Conservation (phyloP, 257 asterid genomes). For the Gentiana dahurica region DNA sequence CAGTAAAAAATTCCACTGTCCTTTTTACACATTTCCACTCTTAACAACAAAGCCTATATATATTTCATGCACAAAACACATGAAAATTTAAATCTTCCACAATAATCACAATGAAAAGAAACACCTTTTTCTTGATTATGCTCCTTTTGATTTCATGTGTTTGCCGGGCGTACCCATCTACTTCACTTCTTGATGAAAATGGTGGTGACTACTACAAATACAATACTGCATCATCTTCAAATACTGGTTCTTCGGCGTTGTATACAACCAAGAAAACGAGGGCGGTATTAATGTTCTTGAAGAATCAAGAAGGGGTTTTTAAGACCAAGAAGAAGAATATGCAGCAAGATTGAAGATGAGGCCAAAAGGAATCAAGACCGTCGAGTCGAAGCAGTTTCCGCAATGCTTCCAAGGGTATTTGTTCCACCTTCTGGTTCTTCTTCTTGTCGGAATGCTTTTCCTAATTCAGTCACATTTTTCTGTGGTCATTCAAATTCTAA, state of each 20-base stretch:
- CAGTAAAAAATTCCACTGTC: no score
- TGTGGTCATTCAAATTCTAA: slow-evolving; percentile 28
- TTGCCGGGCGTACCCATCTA: no score
- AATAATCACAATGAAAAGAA: no score
- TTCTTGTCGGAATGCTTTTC: slow-evolving; percentile 58
- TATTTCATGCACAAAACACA: no score
- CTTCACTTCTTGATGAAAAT: no score
- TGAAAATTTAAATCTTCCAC: no score
- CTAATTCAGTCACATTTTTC: slow-evolving; percentile 44
- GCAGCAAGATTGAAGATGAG: neutral
- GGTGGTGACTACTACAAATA: neutral
- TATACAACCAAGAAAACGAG: slow-evolving; percentile 4
- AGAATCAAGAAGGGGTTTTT: neutral
- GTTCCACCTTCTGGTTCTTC: slow-evolving; percentile 81
- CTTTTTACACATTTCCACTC: no score
- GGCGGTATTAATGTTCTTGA: slow-evolving; percentile 17
- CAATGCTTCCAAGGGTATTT: slow-evolving; percentile 76
- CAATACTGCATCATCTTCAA: slow-evolving; percentile 3
- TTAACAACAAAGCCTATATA: no score
- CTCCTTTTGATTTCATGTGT: no score
- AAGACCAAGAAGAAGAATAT: slow-evolving; percentile 13
- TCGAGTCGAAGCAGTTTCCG: slow-evolving; percentile 27
- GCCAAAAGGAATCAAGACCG: slow-evolving; percentile 15
- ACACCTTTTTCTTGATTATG: no score
- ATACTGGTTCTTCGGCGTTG: neutral